Conservation (phyloP, 176 grass and related monocot genomes). For the Hordeum marinum region DNA sequence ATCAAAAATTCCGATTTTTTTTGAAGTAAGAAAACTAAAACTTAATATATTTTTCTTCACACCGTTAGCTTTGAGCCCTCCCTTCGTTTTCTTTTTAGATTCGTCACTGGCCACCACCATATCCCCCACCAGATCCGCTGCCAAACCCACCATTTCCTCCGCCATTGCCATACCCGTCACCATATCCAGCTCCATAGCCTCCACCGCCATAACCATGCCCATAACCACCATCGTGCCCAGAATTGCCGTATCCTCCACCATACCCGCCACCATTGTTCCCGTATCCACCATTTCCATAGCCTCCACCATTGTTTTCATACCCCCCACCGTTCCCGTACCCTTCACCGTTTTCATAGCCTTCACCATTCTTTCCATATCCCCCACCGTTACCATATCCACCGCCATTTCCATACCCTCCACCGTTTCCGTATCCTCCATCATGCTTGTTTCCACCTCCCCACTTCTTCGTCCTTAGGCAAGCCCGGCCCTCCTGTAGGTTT, state of each 20-base stretch:
- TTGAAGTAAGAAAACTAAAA: no score
- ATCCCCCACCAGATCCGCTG: not conserved
- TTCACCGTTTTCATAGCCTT: not conserved
- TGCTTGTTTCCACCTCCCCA: conserved; percentile 6
- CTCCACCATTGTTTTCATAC: not conserved
- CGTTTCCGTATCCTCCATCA: not conserved
- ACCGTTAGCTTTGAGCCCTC: no score
- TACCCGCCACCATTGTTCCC: not conserved
- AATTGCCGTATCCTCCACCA: not conserved
- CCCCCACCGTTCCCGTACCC: not conserved
- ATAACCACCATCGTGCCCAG: not conserved
- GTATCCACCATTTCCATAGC: not conserved
- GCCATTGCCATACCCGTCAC: not conserved
- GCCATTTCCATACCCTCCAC: not conserved
- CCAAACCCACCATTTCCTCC: not conserved
- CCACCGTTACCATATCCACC: not conserved
- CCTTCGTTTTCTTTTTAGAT: no score
- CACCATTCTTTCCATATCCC: not conserved
- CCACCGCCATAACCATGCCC: not conserved
- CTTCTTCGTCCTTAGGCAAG: conserved; percentile 9
- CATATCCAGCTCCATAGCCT: not conserved
- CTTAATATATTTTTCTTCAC: no score
- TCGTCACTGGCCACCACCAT: no score
- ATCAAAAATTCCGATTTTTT: no score
- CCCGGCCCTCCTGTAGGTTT: not conserved